Conservation (phyloP, 805 yeast genomes). For the Candida sanyiensis region DNA sequence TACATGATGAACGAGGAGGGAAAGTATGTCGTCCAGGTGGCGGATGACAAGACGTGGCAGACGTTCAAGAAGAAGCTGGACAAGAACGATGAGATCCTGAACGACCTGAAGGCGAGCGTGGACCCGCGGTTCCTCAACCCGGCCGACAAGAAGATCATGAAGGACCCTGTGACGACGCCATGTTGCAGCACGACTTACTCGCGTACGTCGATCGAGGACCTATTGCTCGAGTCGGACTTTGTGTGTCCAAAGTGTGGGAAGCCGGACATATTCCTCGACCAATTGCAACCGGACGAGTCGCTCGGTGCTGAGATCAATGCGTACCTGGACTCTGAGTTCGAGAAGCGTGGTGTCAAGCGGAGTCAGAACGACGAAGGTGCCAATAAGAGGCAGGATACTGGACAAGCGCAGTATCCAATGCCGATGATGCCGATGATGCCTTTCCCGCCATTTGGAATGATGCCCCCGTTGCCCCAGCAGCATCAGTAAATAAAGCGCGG, state of each 20-base stretch:
- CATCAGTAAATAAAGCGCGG: neutral
- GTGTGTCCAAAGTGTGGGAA: constrained; percentile 82
- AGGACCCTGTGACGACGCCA: constrained; percentile 74
- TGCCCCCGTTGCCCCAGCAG: constrained; percentile 25
- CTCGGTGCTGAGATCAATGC: constrained; percentile 48
- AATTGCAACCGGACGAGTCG: constrained; percentile 56
- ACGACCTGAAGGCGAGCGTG: constrained; percentile 26
- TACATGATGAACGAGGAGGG: constrained; percentile 93
- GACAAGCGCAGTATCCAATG: constrained; percentile 4
- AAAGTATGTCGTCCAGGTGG: constrained; percentile 91
- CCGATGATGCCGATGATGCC: constrained; percentile 18
- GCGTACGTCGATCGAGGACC: constrained; percentile 55
- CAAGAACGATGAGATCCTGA: constrained; percentile 19
- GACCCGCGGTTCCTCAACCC: constrained; percentile 71
- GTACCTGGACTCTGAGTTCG: constrained; percentile 37
- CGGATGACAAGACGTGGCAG: constrained; percentile 89
- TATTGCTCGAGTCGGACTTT: constrained; percentile 76
- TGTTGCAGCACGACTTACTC: constrained; percentile 65
- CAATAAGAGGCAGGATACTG: constrained; percentile 15
- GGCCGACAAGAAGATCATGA: constrained; percentile 53
- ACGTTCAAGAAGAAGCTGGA: constrained; percentile 61
- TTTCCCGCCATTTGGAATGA: constrained; percentile 29
- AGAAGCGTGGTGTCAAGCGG: constrained; percentile 28
- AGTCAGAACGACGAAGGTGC: constrained; percentile 12
- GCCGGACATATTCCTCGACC: constrained; percentile 72